Base-by-base conservation (phyloP, 352 stramenopile genomes). In the Pythium brachiatum region DNA sequence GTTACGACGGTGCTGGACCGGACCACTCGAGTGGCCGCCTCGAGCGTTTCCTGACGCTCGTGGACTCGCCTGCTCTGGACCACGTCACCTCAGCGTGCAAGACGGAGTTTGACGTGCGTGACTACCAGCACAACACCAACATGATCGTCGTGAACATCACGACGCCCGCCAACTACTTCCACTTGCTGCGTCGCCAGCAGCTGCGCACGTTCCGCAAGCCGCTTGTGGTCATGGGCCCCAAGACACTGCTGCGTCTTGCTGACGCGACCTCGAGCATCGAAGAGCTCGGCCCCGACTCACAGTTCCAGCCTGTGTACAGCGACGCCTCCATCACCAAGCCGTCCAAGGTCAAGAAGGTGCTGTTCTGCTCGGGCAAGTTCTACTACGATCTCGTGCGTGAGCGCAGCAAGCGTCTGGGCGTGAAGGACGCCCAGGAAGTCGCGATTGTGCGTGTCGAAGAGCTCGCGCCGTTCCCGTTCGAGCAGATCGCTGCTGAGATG, bases 131-230 rank as follows among this genome's bases (percentile, higher is more conserved):
- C 60, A 80, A 93, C 57, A 81, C 83, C 21, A 96, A 96, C 71
- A 76, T 95, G 56, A 90, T 93, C 56, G 85, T 97, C 11, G 77
- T 80, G 44, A 92, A 94, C 55, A 66, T 85, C 36, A 96, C 82
- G 36, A 96, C 87, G 16, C 94, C 96, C 1, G 95, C 95, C 36
- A 98, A 98, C 72, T 99, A 98, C 73, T 99, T 99, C 75, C 94
- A 99, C 66, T 78, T 95, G 62, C 76, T 99, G 58, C 90, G 94
- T 66, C 89, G 95, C 60, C 95, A 98, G 62, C 82, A 93, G 53
- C 65, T 78, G 7, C 86, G 84, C 7, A 34, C 64, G 23, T 95
- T 90, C 75, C 83, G 82, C 57, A 94, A 94, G 29, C 86, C 86
- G 0, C 46, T 88, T 11, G 72, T 92, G 21, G 75, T 88, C 20